Percentiles rank a stretch among this genome's conserved stretches.
Conservation (phyloP, 2,329 filamentous ascomycete genomes). For the Clonostachys byssicola region DNA sequence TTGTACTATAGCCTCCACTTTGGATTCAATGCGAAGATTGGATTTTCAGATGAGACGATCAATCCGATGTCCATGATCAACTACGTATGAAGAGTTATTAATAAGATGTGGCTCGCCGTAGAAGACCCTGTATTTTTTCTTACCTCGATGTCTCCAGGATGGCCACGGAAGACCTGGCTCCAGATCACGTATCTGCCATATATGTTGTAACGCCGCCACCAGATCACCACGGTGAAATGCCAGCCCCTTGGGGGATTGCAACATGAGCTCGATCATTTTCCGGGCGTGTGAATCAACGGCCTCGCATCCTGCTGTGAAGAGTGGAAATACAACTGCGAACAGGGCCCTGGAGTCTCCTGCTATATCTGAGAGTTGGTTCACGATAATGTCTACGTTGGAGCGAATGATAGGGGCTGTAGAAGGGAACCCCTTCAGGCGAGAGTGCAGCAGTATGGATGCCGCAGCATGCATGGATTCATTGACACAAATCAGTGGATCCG, state of each 20-base stretch:
- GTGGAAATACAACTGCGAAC: slow-evolving; percentile 6
- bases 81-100: too few species aligned
- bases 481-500: slow-evolving; percentile 3
- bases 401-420: slow-evolving; percentile 7
- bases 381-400: slow-evolving; percentile 2
- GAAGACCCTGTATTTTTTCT: too few species aligned
- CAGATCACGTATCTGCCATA: slow-evolving; percentile 8
- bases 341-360: slow-evolving; percentile 3
- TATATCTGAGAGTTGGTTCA: slow-evolving; percentile 4
- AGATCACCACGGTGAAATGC: slow-evolving; percentile 6
- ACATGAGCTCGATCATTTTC: slow-evolving; percentile 2
- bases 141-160: neutral
- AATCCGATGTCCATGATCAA: too few species aligned
- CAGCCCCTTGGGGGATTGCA: slow-evolving; percentile 3
- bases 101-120: too few species aligned
- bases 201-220: slow-evolving; percentile 5
- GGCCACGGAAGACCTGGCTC: slow-evolving; percentile 7
- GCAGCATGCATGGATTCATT: slow-evolving; percentile 10
- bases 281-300: slow-evolving; percentile 5
- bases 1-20: too few species aligned
- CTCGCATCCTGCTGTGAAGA: slow-evolving; percentile 9
- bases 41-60: too few species aligned
- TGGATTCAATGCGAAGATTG: too few species aligned
- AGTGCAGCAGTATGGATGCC: slow-evolving; percentile 5
- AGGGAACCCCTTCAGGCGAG: slow-evolving; percentile 5